A percentile compares a stretch with the other conserved stretches of the same genome.
phyloP scores from a whole-genome alignment of 2,329 filamentous ascomycete species.

The Arachnomyces sp. region DNA sequence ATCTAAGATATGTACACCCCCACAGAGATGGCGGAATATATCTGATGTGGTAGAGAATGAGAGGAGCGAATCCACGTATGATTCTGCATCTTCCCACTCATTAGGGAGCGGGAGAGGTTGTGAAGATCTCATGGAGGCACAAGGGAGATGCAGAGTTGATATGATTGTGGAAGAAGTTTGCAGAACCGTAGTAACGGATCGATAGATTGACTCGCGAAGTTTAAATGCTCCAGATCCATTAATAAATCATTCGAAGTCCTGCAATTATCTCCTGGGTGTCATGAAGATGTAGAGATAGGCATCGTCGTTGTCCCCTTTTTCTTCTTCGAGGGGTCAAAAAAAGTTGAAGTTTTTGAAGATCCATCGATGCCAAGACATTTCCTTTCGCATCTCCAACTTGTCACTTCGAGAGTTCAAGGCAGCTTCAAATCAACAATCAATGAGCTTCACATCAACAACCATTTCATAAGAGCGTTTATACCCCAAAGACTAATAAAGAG shows the following conservation, averaged over 20 bases:
- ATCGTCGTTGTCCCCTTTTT: too few relatives aligned
- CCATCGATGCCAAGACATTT: too few relatives aligned
- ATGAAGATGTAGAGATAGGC: neutral
- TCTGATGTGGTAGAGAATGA: conserved; percentile 65
- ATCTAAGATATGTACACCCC: conserved; percentile 93
- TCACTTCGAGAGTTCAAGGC: too few relatives aligned
- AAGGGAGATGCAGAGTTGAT: too few relatives aligned
- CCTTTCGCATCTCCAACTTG: too few relatives aligned
- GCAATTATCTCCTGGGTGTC: neutral
- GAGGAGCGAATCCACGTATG: conserved; percentile 71
- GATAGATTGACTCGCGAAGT: conserved; percentile 7
- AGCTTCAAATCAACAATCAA: neutral
- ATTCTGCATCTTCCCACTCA: conserved; percentile 61
- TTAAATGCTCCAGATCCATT: conserved; percentile 4
- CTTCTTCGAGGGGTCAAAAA: too few relatives aligned
- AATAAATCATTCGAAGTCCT: conserved; percentile 9
- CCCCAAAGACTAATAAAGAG: neutral
- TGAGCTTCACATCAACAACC: neutral
- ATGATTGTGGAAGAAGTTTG: neutral
- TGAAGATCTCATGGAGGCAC: conserved; percentile 38
- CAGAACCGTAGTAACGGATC: conserved; percentile 5
- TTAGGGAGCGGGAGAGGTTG: conserved; percentile 58
- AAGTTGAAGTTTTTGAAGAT: too few relatives aligned
- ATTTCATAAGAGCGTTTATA: too few relatives aligned
- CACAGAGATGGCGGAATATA: conserved; percentile 80